Evolutionary conservation across 768 basidiomycete genomes (phyloP), one percentile per base, ranked within the genome.

Genomic region (Pulveroboletus frians): DNA sequence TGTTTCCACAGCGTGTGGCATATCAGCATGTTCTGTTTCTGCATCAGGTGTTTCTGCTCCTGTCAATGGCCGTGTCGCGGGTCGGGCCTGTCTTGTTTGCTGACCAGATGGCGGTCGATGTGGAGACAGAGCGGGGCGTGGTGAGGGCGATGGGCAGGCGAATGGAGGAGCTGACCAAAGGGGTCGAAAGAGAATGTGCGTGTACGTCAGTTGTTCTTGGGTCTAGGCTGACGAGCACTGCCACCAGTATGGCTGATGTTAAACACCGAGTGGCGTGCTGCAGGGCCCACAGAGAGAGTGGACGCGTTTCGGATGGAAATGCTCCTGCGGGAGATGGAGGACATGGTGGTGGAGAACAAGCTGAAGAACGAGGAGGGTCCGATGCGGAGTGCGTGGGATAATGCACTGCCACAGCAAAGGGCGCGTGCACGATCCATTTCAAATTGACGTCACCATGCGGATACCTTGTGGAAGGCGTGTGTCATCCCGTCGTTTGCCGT

Each of bases 1-100:
- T 77, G 34, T 84, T 88, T 68, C 88, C 88, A 0, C 69, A 72
- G 6, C 78, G 87, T 11, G 78, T 86, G 1, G 75, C 79, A 1
- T 85, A 83, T 63, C 89, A 93, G 60, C 86, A 92, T 66, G 76
- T 89, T 51, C 69, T 78, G 32, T 79, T 91, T 65, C 71, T 92
- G 34, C 90, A 88, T 58, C 83, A 89, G 53, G 61, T 88, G 23
- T 91, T 88, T 66, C 68, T 89, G 58, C 83, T 88, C 63, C 59
- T 84, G 49, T 86, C 80, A 27, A 76, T 90, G 34, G 88, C 87
- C 0, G 74, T 91, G 9, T 79, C 77, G 14, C 74, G 84, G 17
- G 80, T 92, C 5, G 78, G 78, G 0, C 90, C 90, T 0, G 78
- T 79, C 27, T 70, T 92, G 47, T 76, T 81, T 53, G 79, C 83